Base-by-base conservation (phyloP, 768 basidiomycete species). In the Boletellus ananas region DNA sequence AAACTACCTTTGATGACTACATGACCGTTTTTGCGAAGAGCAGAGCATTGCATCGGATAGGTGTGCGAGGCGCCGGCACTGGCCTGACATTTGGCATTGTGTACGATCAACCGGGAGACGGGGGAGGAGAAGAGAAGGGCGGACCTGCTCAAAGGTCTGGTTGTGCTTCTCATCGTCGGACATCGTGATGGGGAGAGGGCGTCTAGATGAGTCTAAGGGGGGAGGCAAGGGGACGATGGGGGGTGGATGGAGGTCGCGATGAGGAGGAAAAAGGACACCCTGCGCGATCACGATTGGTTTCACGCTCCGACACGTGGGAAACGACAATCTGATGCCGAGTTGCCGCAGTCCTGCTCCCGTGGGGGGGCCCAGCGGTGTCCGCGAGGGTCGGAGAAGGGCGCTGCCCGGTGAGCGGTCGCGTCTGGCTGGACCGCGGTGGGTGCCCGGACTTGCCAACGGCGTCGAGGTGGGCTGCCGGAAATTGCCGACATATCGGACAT, bases 151-250 rank as follows among this genome's bases (percentile, higher is more conserved):
- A 63, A 96, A 93, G 67, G 75, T 79, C 67, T 92, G 87, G 64
- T 94, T 81, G 77, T 94, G 91, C 70, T 91, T 87, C 72, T 91
- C 89, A 71, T 95, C 91, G 76, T 95, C 92, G 67, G 85, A 87
- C 88, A 90, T 90, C 75, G 72, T 39, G 45, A 35, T 34, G 41
- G 34, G 42, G 37, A 43, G n/a, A 48, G 41, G 45, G 46, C 16
- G 37, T 66, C 58, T 61, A 60, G 33, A 45, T 18, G 40, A 43
- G 45, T 65, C 64, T 65, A 65, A 20, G 55, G 42, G 47, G 41
- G 20, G 45, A 51, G 45, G 20, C 42, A 52, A 55, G 60, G 54
- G 61, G 58, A 64, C 56, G 54, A 58, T 58, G 50, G 63, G 61
- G 58, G 63, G 62, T 60, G 31, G 42, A 43, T 20, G 43, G 12